Evolutionary conservation across 2,329 filamentous ascomycete species (phyloP), one percentile per base, ranked within the genome.

Genomic region (Trichoderma koningii): DNA sequence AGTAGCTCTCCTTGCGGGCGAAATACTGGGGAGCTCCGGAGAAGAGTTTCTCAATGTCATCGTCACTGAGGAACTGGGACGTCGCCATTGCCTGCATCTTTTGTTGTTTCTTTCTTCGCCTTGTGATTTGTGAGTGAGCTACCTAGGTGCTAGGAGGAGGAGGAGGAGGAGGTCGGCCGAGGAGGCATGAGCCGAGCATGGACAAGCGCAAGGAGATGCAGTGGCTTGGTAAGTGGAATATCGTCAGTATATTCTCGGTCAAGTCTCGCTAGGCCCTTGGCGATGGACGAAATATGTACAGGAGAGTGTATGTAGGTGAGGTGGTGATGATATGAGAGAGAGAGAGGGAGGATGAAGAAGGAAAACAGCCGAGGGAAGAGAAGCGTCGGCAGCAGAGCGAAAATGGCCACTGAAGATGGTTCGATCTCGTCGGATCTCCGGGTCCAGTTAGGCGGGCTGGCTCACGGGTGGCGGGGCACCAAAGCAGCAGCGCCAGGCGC

Each of bases 21-120:
- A 87, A 87, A 78, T 89, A 91, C 73, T 90, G 88, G 68, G 89
- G 89, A 50, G 89, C 89, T n/a, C 89, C 89, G 28, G 88, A 89
- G 79, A 91, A 92, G 71, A 91, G 82, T 75, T 87, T 86, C 76
- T 88, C 86, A 59, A 91, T 78, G 69, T 90, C 86, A 47, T 80
- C 78, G 52, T 85, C 81, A 70, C 77, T 82, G 66, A 89, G 78
- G 55, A 82, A 82, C 51, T 85, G 79, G 45, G 53, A 57, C 50
- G 56, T 26, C 57, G 85, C 80, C 81, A 88, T 88, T 76, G 86
- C 38, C 87, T 73, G n/a, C 34, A 19, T 63, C 42, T 38, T 28
- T 48, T 44, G 19, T 26, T 47, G 19, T 15, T 21, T 47, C 12
- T 14, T 30, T 30, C 9, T 9, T 30, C 7, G 6, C 2, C 30